A percentile compares a stretch with the other conserved stretches of the same genome.
Evolutionary conservation across 371 early-diverging fungal species (phyloP).

Genomic region (Catenaria anguillulae): DNA sequence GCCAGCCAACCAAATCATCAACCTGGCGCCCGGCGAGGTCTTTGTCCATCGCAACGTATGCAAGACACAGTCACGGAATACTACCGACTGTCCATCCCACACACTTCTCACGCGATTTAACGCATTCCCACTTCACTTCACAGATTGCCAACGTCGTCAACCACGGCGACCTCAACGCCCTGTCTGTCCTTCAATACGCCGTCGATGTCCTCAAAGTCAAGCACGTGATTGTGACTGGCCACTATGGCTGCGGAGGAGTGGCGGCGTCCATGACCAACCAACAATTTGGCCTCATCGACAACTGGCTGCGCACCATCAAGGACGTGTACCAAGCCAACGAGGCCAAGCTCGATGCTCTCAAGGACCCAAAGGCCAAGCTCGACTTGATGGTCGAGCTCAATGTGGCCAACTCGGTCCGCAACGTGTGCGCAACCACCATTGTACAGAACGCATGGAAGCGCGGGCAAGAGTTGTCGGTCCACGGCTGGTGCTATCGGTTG

Average conservation of each 20-base stretch:
- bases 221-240: slow-evolving; percentile 80
- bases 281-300: slow-evolving; percentile 64
- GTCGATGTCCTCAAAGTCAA: slow-evolving; percentile 79
- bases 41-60: slow-evolving; percentile 76
- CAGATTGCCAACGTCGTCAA: slow-evolving; percentile 75
- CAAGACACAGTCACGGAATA: too few species aligned
- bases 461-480: slow-evolving; percentile 57
- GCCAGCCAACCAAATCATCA: slow-evolving; percentile 12
- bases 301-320: slow-evolving; percentile 66
- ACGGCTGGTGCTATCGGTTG: slow-evolving; percentile 64
- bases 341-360: slow-evolving; percentile 24
- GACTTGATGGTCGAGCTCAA: slow-evolving; percentile 22
- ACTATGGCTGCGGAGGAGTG: slow-evolving; percentile 23
- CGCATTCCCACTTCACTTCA: too few species aligned
- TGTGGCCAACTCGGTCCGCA: slow-evolving; percentile 51
- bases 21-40: slow-evolving; percentile 61
- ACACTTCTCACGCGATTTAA: too few species aligned
- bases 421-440: slow-evolving; percentile 53
- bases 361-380: slow-evolving; percentile 8
- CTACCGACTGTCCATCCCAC: too few species aligned
- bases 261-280: slow-evolving; percentile 20
- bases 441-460: slow-evolving; percentile 70
- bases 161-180: slow-evolving; percentile 55
- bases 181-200: slow-evolving; percentile 84
- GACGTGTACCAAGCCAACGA: slow-evolving; percentile 48